A percentile compares a stretch with the other conserved stretches of the same genome.
Evolutionary conservation across 805 yeast genomes (phyloP).

Genomic region (Candida wancherniae): DNA sequence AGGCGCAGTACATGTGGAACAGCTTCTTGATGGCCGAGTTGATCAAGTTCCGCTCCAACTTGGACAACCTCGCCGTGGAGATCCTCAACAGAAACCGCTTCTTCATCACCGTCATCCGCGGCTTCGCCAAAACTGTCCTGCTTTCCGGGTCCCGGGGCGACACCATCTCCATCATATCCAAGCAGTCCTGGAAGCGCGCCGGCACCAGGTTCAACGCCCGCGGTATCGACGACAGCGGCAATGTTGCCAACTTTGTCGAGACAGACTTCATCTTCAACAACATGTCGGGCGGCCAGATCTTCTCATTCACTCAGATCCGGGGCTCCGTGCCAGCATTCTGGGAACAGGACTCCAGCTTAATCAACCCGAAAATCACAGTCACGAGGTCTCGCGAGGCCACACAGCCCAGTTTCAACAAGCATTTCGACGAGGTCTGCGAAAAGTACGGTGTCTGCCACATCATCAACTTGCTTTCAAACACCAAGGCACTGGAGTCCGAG

Average conservation of each 20-base stretch:
- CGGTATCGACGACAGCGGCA: conserved; percentile 19
- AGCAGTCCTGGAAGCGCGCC: conserved; percentile 79
- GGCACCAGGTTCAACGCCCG: conserved; percentile 21
- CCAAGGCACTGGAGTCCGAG: conserved; percentile 72
- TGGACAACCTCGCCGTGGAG: conserved; percentile 55
- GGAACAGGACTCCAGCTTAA: conserved; percentile 92
- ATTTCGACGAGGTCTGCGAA: conserved; percentile 62
- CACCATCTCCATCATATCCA: conserved; percentile 73
- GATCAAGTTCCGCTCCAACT: conserved; percentile 63
- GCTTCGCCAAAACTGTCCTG: conserved; percentile 79
- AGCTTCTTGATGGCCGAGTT: conserved; percentile 83
- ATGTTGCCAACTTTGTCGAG: conserved; percentile 21
- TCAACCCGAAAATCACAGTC: conserved; percentile 85
- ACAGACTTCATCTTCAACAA: conserved; percentile 73
- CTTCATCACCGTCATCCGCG: conserved; percentile 87
- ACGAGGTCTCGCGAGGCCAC: conserved; percentile 91
- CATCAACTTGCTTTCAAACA: conserved; percentile 73
- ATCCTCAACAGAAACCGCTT: conserved; percentile 73
- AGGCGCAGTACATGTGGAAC: conserved; percentile 95
- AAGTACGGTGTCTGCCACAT: conserved; percentile 86
- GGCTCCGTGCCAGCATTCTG: conserved; percentile 96
- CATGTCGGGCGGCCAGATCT: conserved; percentile 45
- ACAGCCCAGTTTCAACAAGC: conserved; percentile 81
- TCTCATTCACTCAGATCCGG: conserved; percentile 82
- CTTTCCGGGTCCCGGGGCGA: conserved; percentile 35